phyloP scores from a whole-genome alignment of 495 filamentous ascomycete genomes.

The Umbilicaria muhlenbergii region DNA sequence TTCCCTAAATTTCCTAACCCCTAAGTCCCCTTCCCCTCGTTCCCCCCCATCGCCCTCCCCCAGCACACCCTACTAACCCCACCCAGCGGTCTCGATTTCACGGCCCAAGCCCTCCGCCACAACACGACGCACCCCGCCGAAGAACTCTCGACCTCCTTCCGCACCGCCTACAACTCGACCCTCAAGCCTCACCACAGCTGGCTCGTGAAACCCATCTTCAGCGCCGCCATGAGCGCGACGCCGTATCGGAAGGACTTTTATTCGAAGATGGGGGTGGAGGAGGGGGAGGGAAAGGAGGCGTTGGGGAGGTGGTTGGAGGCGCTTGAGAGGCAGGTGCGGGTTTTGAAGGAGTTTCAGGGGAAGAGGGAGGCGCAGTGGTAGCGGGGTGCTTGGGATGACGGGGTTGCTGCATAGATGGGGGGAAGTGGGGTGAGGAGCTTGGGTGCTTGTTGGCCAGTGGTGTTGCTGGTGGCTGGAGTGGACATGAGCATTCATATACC shows the following conservation, averaged over 20 bases:
- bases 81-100: conserved; percentile 79
- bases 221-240: conserved; percentile 77
- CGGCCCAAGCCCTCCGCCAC: conserved; percentile 60
- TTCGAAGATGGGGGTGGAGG: conserved; percentile 46
- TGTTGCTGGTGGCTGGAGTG: too few species aligned
- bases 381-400: background rate
- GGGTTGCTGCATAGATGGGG: too few species aligned
- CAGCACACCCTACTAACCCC: background rate
- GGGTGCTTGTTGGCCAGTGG: background rate
- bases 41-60: conserved; percentile 2
- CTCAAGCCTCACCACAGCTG: conserved; percentile 85
- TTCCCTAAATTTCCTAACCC: too few species aligned
- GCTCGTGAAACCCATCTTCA: conserved; percentile 77
- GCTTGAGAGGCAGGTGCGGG: conserved; percentile 55
- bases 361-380: conserved; percentile 60
- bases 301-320: conserved; percentile 30
- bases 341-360: conserved; percentile 58
- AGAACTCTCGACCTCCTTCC: conserved; percentile 79
- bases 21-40: conserved; percentile 2
- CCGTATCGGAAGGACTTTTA: conserved; percentile 91
- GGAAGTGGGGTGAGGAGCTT: too few species aligned
- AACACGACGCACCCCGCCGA: conserved; percentile 49
- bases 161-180: conserved; percentile 62
- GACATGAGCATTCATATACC: too few species aligned
- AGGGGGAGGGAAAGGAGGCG: conserved; percentile 23